These are phyloP conservation scores for Schizophyllum amplum DNA, from an alignment of 1,284 basidiomycete species.

Conservation along the genomic window DNA sequence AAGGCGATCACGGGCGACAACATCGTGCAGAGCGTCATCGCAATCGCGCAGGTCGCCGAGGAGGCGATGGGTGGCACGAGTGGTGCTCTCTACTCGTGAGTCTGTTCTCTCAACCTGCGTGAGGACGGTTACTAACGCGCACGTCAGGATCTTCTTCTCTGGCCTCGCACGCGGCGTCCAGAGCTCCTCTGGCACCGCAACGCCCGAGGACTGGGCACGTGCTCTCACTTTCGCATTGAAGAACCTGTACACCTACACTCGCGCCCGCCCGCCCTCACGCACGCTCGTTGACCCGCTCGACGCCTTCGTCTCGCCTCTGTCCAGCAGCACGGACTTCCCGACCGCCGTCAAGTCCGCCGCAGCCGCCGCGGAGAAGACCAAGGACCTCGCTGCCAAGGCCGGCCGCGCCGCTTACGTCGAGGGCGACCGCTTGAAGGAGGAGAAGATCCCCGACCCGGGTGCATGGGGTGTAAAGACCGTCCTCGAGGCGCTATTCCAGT, in stretches of 20 bases:
- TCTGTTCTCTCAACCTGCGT: conserved; percentile 2
- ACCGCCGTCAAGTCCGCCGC: conserved; percentile 57
- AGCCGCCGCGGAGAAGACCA: conserved; percentile 68
- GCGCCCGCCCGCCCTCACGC: conserved; percentile 82
- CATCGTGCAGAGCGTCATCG: conserved; percentile 53
- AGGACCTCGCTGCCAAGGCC: conserved; percentile 74
- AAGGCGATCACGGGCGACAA: conserved; percentile 52
- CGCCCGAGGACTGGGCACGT: conserved; percentile 52
- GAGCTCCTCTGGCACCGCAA: conserved; percentile 27
- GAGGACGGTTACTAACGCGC: background rate
- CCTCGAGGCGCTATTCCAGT: conserved; percentile 42
- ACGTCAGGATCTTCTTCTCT: conserved; percentile 76
- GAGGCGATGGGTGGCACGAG: conserved; percentile 90
- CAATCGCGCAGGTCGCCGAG: conserved; percentile 71
- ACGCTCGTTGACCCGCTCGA: conserved; percentile 87
- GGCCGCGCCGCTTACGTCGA: conserved; percentile 88
- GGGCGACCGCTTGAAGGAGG: conserved; percentile 58
- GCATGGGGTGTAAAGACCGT: conserved; percentile 85
- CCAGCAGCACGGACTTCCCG: conserved; percentile 23
- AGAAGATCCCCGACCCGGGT: conserved; percentile 79
- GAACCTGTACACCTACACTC: conserved; percentile 81
- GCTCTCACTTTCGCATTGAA: conserved; percentile 57
- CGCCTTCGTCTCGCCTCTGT: conserved; percentile 53
- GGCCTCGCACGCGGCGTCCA: conserved; percentile 72
- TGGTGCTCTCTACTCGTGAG: conserved; percentile 85